Evolutionary conservation across 139 green algal species (phyloP), one percentile per base, ranked within the genome.

Genomic region (Desmodesmus armatus): DNA sequence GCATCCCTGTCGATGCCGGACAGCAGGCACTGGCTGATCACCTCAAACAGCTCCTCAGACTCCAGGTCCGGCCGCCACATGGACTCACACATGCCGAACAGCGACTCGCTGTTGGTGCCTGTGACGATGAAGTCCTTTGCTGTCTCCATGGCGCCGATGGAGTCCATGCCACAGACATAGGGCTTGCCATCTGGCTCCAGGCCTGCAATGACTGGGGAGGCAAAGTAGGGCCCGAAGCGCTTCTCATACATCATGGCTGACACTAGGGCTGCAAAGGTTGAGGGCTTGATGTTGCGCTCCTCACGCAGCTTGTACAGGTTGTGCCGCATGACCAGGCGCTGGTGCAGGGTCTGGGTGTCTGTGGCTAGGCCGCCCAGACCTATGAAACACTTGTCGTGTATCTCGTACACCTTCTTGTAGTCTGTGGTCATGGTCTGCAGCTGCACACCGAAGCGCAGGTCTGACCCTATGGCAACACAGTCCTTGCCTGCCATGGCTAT

Each of bases 251-350:
- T 88, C 55, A 94, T 96, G 41, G 94, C 93, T 5, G 95, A 99
- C 13, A 99, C 92, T 60, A 99, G 83, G 80, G 97, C 89, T 1
- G 84, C 94, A 89, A 99, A 99, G 2, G 96, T 98, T 9, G 93
- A 91, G 31, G 97, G 97, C 88, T 93, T 95, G 91, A 99, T 99
- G 78, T 98, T 90, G 1, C 98, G 93, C 89, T 99, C 97, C 89
- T 99, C 98, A 15, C 97, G 83, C 37, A 99, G 89, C 78, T 98
- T 96, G 92, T 99, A 99, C 78, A 99, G 75, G 78, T 99, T 99
- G 92, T 99, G 96, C 76, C 91, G 93, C 90, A 99, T 99, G 17
- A 88, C 58, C 35, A 99, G 95, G 29, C 92, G 91, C 60, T 98
- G 88, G 66, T 89, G 76, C 88, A 99, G 78, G 0, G 97, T 99